A percentile compares a stretch with the other conserved stretches of the same genome.
phyloP scores from a whole-genome alignment of 805 yeast genomes.

The Candida michaelii region DNA sequence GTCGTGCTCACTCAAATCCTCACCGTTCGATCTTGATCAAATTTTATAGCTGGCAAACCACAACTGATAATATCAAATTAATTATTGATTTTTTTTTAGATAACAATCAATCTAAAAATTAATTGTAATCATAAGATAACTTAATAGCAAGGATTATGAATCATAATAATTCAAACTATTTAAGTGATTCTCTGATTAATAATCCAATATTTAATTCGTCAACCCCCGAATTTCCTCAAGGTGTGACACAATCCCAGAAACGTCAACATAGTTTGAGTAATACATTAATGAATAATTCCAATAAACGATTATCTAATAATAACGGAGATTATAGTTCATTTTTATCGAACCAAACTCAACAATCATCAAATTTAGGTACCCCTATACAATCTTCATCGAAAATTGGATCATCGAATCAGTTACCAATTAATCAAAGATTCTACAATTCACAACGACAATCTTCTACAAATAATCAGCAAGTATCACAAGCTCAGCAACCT shows the following conservation, averaged over 20 bases:
- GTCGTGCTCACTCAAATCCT: neutral
- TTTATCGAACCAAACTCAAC: conserved; percentile 7
- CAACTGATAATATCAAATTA: neutral
- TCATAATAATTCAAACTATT: conserved; percentile 19
- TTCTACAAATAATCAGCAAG: neutral
- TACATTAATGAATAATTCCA: conserved; percentile 30
- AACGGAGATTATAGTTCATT: conserved; percentile 6
- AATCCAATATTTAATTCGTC: conserved; percentile 14
- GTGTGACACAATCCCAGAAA: conserved; percentile 28
- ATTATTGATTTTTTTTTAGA: conserved; percentile 1
- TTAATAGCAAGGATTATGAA: conserved; percentile 11
- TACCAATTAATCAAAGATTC: neutral
- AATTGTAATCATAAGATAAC: neutral
- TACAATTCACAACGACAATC: neutral
- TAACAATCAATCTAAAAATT: conserved; percentile 3
- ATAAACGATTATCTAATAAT: conserved; percentile 34
- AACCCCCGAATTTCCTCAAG: conserved; percentile 5
- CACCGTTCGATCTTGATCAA: conserved; percentile 1
- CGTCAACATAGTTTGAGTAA: conserved; percentile 41
- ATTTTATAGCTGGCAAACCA: conserved; percentile 2
- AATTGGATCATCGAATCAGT: neutral
- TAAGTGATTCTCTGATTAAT: conserved; percentile 19
- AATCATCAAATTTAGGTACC: neutral
- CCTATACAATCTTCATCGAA: neutral
- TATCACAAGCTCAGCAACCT: conserved; percentile 8